Evolutionary conservation across 2,329 filamentous ascomycete species (phyloP).

Genomic region (Daldinia sp.): DNA sequence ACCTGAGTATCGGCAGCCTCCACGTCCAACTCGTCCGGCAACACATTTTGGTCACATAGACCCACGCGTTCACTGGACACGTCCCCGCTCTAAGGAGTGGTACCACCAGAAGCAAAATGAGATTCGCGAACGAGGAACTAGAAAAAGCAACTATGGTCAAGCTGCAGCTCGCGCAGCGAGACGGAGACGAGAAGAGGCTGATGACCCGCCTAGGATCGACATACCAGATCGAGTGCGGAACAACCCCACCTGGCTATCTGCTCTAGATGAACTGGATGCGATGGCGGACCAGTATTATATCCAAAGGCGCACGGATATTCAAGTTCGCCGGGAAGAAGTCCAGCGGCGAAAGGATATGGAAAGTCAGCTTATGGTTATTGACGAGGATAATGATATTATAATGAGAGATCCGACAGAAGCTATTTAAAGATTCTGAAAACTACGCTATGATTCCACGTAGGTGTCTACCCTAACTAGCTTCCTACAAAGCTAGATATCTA

Average conservation of each 20-base stretch:
- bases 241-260: constrained; percentile 57
- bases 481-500: neutral
- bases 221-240: constrained; percentile 55
- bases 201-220: constrained; percentile 42
- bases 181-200: constrained; percentile 48
- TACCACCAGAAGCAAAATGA: constrained; percentile 57
- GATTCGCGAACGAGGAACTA: constrained; percentile 56
- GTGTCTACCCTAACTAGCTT: neutral
- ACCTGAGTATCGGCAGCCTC: constrained; percentile 23
- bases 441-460: neutral
- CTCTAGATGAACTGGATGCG: constrained; percentile 48
- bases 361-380: neutral
- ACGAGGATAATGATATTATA: constrained; percentile 8
- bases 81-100: constrained; percentile 56
- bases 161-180: constrained; percentile 44
- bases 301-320: neutral
- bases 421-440: neutral
- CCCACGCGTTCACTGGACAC: constrained; percentile 59
- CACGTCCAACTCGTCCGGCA: constrained; percentile 37
- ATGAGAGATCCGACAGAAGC: constrained; percentile 2
- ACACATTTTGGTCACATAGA: constrained; percentile 58
- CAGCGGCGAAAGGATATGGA: neutral
- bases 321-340: neutral
- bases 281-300: constrained; percentile 31
- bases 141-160: constrained; percentile 61